Evolutionary conservation across 805 yeast species (phyloP).

Genomic region (Clavispora santaluciae): DNA sequence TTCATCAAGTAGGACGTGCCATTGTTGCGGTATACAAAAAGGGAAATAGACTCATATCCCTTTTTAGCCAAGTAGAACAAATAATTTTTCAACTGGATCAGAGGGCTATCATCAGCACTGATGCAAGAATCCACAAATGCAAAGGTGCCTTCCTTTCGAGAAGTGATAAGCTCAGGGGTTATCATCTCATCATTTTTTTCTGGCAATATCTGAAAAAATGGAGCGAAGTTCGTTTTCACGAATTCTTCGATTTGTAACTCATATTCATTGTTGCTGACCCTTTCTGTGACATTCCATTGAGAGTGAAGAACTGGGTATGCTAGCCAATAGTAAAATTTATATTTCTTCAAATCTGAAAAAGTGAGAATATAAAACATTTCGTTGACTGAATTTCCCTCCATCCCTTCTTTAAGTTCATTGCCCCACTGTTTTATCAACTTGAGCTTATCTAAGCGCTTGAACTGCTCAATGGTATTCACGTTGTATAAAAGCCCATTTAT

Average conservation of each 20-base stretch:
- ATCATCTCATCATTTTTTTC: background rate
- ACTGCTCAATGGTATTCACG: constrained; percentile 82
- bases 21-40: constrained; percentile 23
- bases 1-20: constrained; percentile 14
- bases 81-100: constrained; percentile 56
- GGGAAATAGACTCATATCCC: constrained; percentile 17
- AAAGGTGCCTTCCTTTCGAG: constrained; percentile 11
- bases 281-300: constrained; percentile 38
- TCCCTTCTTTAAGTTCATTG: constrained; percentile 10
- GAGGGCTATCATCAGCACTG: constrained; percentile 29
- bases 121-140: constrained; percentile 32
- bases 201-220: background rate
- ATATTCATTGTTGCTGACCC: constrained; percentile 3
- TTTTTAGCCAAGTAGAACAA: constrained; percentile 40
- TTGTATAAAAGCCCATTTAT: constrained; percentile 42
- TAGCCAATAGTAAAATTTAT: constrained; percentile 86
- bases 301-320: constrained; percentile 65
- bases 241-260: constrained; percentile 5
- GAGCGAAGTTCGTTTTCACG: background rate
- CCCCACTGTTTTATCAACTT: constrained; percentile 45
- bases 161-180: background rate
- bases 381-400: constrained; percentile 28
- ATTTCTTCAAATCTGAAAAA: constrained; percentile 86
- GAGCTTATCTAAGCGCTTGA: constrained; percentile 64
- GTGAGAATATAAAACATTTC: constrained; percentile 41